Evolutionary conservation across 225 moss, liverwort and hornwort genomes (phyloP), one percentile per base, ranked within the genome.

Genomic region (Pseudoscleropodium purum): DNA sequence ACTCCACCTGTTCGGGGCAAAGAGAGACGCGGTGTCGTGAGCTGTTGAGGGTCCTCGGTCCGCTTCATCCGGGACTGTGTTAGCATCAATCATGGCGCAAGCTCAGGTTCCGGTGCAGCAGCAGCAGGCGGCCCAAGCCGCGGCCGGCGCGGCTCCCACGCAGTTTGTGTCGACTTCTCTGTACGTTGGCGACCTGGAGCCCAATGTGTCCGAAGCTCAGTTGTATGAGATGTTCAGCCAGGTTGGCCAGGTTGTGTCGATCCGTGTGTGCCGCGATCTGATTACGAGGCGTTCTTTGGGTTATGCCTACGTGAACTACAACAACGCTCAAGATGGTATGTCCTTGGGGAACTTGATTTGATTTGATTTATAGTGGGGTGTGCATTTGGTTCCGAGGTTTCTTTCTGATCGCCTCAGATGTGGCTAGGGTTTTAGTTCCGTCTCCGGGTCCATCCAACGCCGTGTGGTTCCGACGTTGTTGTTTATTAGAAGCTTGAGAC

Each of bases 291-390:
- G 96, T 20, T 99, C 99, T 79, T 93, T 99, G 86, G 97, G 99
- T 25, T 99, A 99, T 43, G 96, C 99, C 34, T 99, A 99, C 36
- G 97, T 99, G 87, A 99, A 99, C 94, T 99, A 96, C 92, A 96
- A 95, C 92, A 96, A 92, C 86, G 96, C 96, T 52, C 95, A 97
- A 87, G 99, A 99, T 93, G 99, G 98, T 99, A 93, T 30, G 97
- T 91, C 43, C 41, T 27, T 21, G 29, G 26, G 61, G 45, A 13
- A 6, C 52, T 51, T 37, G 6, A 5, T 78, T 67, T 60, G 19
- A 47, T 60, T 14, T 61, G 59, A 59, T 59, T 23, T 59, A 2
- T 11, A 24, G 60, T 25, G 25, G 11, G 10, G 59, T 59, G 23
- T 23, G 59, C 59, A 24, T 59, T 59, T 59, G 11, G 60, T 60